A percentile compares a stretch with the other conserved stretches of the same genome.
Evolutionary conservation across 352 stramenopile genomes (phyloP).

Genomic region (Phytophthora colocasiae): DNA sequence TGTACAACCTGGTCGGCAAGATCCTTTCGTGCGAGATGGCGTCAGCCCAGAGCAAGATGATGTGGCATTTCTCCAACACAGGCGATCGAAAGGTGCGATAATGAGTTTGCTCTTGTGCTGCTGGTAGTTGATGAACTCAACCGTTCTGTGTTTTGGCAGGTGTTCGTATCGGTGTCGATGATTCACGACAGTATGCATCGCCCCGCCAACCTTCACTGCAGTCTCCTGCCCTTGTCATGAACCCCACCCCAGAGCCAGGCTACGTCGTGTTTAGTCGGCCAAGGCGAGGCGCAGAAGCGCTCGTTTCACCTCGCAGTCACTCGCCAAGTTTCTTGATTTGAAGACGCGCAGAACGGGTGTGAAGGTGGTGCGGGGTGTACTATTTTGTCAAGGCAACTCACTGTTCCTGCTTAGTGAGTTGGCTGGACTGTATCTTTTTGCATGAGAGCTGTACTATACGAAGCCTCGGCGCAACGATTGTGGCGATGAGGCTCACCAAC

Average conservation of each 20-base stretch:
- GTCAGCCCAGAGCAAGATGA: slow-evolving; percentile 86
- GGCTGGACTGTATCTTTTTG: slow-evolving; percentile 42
- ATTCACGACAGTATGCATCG: slow-evolving; percentile 80
- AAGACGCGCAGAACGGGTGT: not conserved
- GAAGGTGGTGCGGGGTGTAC: slow-evolving; percentile 10
- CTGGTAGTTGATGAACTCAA: not conserved
- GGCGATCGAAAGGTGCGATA: slow-evolving; percentile 71
- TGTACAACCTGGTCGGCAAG: slow-evolving; percentile 83
- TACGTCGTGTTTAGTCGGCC: slow-evolving; percentile 5
- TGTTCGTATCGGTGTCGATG: slow-evolving; percentile 88
- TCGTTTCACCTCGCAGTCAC: slow-evolving; percentile 7
- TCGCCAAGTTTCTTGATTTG: slow-evolving; percentile 16
- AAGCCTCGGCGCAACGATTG: slow-evolving; percentile 27
- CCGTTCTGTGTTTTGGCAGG: slow-evolving; percentile 38
- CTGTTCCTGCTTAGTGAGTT: slow-evolving; percentile 8
- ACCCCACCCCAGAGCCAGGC: slow-evolving; percentile 13
- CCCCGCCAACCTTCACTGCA: slow-evolving; percentile 84
- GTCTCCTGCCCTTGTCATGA: slow-evolving; percentile 77
- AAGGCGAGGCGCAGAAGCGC: slow-evolving; percentile 10
- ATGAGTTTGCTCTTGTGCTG: not conserved
- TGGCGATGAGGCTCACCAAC: slow-evolving; percentile 19
- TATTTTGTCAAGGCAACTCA: slow-evolving; percentile 26
- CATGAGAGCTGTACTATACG: slow-evolving; percentile 55
- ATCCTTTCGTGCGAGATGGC: slow-evolving; percentile 80
- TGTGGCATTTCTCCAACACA: slow-evolving; percentile 80